phyloP scores from a whole-genome alignment of 2,329 filamentous ascomycete genomes.

The Exophiala phaeomuriformis region DNA sequence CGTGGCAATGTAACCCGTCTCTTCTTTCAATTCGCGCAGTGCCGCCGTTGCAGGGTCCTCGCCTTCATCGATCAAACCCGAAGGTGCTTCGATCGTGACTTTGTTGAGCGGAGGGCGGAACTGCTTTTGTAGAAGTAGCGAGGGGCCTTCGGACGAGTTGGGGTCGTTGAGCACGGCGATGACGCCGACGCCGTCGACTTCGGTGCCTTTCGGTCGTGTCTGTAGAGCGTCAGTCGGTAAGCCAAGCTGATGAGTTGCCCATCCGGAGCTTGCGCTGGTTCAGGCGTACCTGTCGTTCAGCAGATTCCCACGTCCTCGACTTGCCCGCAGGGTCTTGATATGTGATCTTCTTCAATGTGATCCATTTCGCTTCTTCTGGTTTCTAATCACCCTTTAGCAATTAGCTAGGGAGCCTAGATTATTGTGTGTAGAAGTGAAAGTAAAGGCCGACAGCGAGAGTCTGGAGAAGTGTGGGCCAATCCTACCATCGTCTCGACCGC shows the following conservation, averaged over 20 bases:
- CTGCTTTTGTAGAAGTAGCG: slow-evolving; percentile 44
- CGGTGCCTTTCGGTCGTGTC: slow-evolving; percentile 36
- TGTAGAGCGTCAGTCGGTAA: neutral
- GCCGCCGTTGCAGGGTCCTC: slow-evolving; percentile 52
- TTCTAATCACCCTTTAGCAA: slow-evolving; percentile 58
- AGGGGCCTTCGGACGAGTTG: slow-evolving; percentile 30
- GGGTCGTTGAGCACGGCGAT: slow-evolving; percentile 48
- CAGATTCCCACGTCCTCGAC: slow-evolving; percentile 40
- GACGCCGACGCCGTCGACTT: slow-evolving; percentile 55
- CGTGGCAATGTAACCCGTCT: slow-evolving; percentile 54
- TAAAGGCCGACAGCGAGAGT: too few relatives aligned
- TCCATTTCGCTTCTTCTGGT: slow-evolving; percentile 44
- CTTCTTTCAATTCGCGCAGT: slow-evolving; percentile 54
- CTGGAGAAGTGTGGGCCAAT: neutral
- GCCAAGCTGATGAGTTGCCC: neutral
- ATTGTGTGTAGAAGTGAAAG: neutral
- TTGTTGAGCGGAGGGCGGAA: slow-evolving; percentile 55
- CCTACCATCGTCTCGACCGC: slow-evolving; percentile 23
- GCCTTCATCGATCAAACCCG: slow-evolving; percentile 52
- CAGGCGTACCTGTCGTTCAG: slow-evolving; percentile 36
- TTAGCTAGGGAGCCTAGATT: slow-evolving; percentile 32
- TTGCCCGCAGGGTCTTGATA: slow-evolving; percentile 40
- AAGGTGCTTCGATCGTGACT: slow-evolving; percentile 54
- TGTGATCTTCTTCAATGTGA: slow-evolving; percentile 37
- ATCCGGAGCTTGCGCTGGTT: neutral